Evolutionary conservation across 306 rosid species (phyloP), one percentile per base, ranked within the genome.

Genomic region (Vicia sativa): DNA sequence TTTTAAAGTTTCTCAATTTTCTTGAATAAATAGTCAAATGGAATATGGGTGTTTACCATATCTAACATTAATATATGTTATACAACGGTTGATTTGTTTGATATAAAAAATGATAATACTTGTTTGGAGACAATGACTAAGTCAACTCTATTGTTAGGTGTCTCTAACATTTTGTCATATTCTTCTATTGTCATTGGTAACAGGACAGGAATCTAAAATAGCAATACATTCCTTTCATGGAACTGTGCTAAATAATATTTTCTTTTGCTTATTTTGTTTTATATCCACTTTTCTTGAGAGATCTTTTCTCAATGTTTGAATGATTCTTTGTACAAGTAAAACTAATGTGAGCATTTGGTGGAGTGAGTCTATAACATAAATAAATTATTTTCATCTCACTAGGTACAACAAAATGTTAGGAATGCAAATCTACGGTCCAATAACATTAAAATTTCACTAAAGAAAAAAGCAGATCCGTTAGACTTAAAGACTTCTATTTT

Each of bases 91-190:
- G 58, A 29, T 31, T 15, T 29, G 70, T 42, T 78, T 59, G 71
- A 74, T 16, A 9, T 52, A 67, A 8, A 9, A 7, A 60, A 15
- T 46, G 7, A 4, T 45, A 72, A 48, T 31, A 23, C 38, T 2
- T 7, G 45, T 34, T 38, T 28, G 45, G 45, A 73, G 67, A 64
- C 62, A 46, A 74, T 4, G 75, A 73, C 72, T 55, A 1, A 16
- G 78, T 73, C 82, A 62, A 70, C 67, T 48, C 31, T 29, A 29
- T 14, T 13, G 68, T 7, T 57, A 26, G 43, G 77, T 59, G 57
- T 34, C 62, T 21, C 15, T 44, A 1, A 54, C 42, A 34, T 53
- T 70, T 43, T 38, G 35, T 62, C 62, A 62, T 26, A 16, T 16
- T 48, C 25, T 21, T 26, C 12, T 14, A 16, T 37, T 4, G 29